phyloP scores from a whole-genome alignment of 768 basidiomycete genomes.

The Leccinum ochraceum region DNA sequence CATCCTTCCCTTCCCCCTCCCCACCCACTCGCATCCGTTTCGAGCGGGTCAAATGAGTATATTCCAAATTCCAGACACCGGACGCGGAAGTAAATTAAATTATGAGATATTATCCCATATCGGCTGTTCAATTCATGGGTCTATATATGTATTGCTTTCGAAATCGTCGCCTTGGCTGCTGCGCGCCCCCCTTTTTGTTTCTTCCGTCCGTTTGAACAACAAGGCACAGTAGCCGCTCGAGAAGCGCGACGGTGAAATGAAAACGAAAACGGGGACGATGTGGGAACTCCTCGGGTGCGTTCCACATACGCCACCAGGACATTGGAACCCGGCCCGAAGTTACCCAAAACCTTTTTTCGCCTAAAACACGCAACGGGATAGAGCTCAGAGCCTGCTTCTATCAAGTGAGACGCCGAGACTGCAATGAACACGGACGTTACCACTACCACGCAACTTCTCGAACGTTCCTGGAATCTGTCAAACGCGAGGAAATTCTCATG shows the following conservation, averaged over 20 bases:
- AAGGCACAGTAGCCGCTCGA: conserved; percentile 1
- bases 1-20: conserved; percentile 2
- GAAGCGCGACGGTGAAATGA: not conserved
- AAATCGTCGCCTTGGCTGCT: not conserved
- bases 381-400: not conserved
- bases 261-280: not conserved
- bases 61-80: conserved; percentile 12
- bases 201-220: conserved; percentile 6
- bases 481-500: conserved; percentile 10
- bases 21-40: conserved; percentile 17
- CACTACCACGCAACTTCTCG: not conserved
- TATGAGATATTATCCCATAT: conserved; percentile 18
- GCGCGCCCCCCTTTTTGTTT: conserved; percentile 3
- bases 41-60: conserved; percentile 17
- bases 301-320: not conserved
- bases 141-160: not conserved
- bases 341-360: not conserved
- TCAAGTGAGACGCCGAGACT: not conserved
- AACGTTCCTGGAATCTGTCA: conserved; percentile 13
- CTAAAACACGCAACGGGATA: not conserved
- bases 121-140: not conserved
- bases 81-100: conserved; percentile 10
- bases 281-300: conserved; percentile 2
- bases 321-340: conserved; percentile 12
- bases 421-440: conserved; percentile 2